Conservation (phyloP, 768 basidiomycete genomes). For the Lentinula sp. region DNA sequence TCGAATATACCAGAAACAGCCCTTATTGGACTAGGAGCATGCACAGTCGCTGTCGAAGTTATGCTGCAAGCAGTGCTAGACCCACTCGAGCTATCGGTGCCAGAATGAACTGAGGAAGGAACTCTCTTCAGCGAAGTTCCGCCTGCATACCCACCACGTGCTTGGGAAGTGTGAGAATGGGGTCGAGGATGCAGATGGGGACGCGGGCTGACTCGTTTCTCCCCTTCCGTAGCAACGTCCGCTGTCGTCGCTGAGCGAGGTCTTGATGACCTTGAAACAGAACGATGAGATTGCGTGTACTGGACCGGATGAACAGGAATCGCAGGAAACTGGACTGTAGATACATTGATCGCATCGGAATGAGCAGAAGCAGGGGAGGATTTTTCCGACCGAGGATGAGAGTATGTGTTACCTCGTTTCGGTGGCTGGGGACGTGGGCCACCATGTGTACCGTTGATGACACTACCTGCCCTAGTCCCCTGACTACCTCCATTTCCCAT, state of each 20-base stretch:
- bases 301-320: neutral
- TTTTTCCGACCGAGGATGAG: conserved; percentile 10
- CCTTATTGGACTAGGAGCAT: conserved; percentile 11
- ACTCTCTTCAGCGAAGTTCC: neutral
- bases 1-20: neutral
- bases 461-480: neutral
- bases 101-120: neutral
- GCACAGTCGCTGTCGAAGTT: conserved; percentile 4
- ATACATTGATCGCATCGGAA: neutral
- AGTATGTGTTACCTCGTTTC: conserved; percentile 32
- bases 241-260: neutral
- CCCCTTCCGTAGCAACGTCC: neutral
- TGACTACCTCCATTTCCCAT: neutral
- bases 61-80: neutral
- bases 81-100: neutral
- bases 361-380: neutral
- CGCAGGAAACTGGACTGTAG: conserved; percentile 5
- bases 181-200: neutral
- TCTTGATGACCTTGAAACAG: neutral
- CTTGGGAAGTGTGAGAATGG: conserved; percentile 1
- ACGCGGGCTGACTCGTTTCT: neutral
- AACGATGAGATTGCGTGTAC: neutral
- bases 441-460: conserved; percentile 16
- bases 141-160: neutral
- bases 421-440: conserved; percentile 26